Conservation (phyloP, 1,139 yeast genomes). For the Debaryomyces udenii region DNA sequence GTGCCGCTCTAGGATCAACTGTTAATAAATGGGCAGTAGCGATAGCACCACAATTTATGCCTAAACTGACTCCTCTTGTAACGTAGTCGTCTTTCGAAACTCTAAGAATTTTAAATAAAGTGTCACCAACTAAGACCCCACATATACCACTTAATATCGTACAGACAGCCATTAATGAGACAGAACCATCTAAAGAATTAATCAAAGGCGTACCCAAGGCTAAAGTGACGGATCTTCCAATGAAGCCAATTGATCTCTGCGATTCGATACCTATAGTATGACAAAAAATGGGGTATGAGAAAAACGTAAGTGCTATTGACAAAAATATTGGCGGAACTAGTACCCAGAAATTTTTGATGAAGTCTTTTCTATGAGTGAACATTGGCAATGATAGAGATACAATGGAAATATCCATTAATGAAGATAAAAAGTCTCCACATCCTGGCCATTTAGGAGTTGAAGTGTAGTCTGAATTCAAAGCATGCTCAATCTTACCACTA, state of each 20-base stretch:
- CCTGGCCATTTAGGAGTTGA: slow-evolving; percentile 65
- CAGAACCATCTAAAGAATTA: slow-evolving; percentile 64
- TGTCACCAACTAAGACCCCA: slow-evolving; percentile 72
- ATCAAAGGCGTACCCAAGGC: slow-evolving; percentile 80
- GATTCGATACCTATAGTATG: slow-evolving; percentile 65
- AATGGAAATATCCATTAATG: slow-evolving; percentile 76
- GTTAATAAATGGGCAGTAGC: slow-evolving; percentile 75
- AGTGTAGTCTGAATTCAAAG: slow-evolving; percentile 27
- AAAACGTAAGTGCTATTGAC: slow-evolving; percentile 60
- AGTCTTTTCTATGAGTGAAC: slow-evolving; percentile 72
- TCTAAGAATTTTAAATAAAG: slow-evolving; percentile 45
- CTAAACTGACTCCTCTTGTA: slow-evolving; percentile 74
- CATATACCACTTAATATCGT: slow-evolving; percentile 77
- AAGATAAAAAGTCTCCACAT: slow-evolving; percentile 73
- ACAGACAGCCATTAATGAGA: slow-evolving; percentile 75
- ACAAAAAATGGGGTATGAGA: slow-evolving; percentile 70
- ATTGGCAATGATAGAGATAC: slow-evolving; percentile 77
- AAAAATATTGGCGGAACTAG: slow-evolving; percentile 63
- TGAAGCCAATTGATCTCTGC: slow-evolving; percentile 67
- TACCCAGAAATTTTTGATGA: slow-evolving; percentile 58
- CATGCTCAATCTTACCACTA: slow-evolving; percentile 25
- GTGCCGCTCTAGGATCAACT: slow-evolving; percentile 78
- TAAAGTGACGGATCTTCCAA: slow-evolving; percentile 79
- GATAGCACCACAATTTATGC: slow-evolving; percentile 80
- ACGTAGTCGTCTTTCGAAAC: slow-evolving; percentile 68